Evolutionary conservation across 176 grass and related monocot genomes (phyloP), one percentile per base, ranked within the genome.

Genomic region (Cymbopogon citratus): DNA sequence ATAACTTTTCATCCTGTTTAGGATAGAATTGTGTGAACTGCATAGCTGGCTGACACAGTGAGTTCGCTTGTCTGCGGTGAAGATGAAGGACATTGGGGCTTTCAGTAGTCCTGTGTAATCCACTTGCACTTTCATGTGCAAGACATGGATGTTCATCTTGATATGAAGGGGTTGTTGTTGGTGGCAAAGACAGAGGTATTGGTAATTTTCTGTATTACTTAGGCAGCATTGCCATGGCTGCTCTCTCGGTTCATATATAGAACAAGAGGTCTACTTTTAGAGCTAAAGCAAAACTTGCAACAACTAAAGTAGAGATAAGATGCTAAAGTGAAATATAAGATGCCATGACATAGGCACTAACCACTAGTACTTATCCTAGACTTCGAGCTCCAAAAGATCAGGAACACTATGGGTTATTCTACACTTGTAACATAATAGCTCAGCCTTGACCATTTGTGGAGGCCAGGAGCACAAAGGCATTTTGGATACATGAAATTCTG

Each of bases 1-100:
- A 16, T 26, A 64, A 38, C 44, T 67, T 82, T 4, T 73, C 43
- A 72, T 63, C 9, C 71, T 19, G 46, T 80, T 79, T 75, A 69
- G 16, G 16, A 63, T 63, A 13, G 26, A 49, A 79, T 38, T 27
- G 35, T 33, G 6, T 65, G 75, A 26, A 24, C 26, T 72, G 5
- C 40, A 63, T 72, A 29, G 41, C 41, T 28, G 33, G 9, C 31
- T 64, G 9, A 31, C 13, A 2, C 31, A 80, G 12, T 29, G 10
- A 18, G 9, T 40, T 29, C 7, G 39, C 34, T 39, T 68, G 7
- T 84, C 11, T 41, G 15, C 59, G 35, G 3, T 52, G 63, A 79
- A 34, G 41, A 56, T 76, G 45, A 59, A 76, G 23, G 9, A 51
- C 3, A 36, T 3, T 5, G n/a, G n/a, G 12, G 15, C 14, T 51